phyloP scores from a whole-genome alignment of 345 rosid genomes.

The Rhodamnia rubescens region DNA sequence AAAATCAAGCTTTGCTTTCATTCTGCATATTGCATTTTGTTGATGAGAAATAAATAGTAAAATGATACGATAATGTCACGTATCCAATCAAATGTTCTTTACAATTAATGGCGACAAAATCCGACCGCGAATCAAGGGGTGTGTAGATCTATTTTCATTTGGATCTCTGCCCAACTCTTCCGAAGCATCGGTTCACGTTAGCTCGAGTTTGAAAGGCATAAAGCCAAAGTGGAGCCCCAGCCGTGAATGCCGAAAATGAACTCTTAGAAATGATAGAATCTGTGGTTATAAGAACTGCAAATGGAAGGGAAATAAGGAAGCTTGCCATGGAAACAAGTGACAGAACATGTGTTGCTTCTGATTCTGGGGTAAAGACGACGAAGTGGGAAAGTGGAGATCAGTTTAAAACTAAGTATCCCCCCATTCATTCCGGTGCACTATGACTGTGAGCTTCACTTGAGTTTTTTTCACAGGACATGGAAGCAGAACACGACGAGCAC shows the following conservation, averaged over 20 bases:
- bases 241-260: neutral
- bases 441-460: neutral
- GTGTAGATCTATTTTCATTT: neutral
- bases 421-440: neutral
- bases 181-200: neutral
- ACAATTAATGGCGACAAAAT: neutral
- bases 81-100: neutral
- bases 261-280: neutral
- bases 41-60: neutral
- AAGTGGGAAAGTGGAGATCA: neutral
- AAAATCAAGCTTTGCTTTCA: neutral
- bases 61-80: neutral
- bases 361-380: neutral
- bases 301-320: neutral
- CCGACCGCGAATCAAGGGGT: neutral
- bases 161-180: neutral
- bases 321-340: neutral
- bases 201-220: neutral
- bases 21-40: neutral
- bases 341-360: neutral
- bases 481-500: neutral
- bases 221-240: neutral
- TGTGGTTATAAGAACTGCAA: neutral
- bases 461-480: neutral
- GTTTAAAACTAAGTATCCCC: neutral